Evolutionary conservation across 805 yeast species (phyloP).

Genomic region (Tetrapisispora pingtungensis): DNA sequence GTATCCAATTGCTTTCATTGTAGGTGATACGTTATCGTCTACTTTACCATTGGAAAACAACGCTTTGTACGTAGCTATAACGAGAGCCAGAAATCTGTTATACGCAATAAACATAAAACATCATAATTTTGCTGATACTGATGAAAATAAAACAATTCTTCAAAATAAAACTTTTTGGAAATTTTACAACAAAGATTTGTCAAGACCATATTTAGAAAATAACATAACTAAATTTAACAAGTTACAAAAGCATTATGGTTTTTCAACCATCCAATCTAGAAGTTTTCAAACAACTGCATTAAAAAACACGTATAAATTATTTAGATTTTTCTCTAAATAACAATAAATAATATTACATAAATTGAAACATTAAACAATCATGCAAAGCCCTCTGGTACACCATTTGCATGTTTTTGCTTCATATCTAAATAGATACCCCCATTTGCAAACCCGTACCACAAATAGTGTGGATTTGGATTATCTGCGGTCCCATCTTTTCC

Average conservation of each 20-base stretch:
- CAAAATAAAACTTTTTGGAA: slow-evolving; percentile 21
- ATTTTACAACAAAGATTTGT: slow-evolving; percentile 21
- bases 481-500: slow-evolving; percentile 36
- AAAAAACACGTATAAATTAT: background rate
- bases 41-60: slow-evolving; percentile 29
- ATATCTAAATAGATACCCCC: slow-evolving; percentile 40
- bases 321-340: background rate
- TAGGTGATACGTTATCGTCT: slow-evolving; percentile 11
- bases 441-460: slow-evolving; percentile 41
- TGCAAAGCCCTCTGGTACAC: slow-evolving; percentile 76
- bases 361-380: slow-evolving; percentile 14
- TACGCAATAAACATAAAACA: slow-evolving; percentile 22
- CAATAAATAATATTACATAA: background rate
- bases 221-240: slow-evolving; percentile 4
- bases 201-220: slow-evolving; percentile 1
- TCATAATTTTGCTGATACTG: background rate
- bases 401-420: slow-evolving; percentile 54
- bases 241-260: slow-evolving; percentile 11
- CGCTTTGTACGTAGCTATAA: slow-evolving; percentile 53
- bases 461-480: slow-evolving; percentile 25
- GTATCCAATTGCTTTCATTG: slow-evolving; percentile 55
- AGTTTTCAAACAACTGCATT: background rate
- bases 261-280: background rate
- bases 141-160: background rate
- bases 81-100: slow-evolving; percentile 43